A percentile compares a stretch with the other conserved stretches of the same genome.
Conservation (phyloP, 2,329 filamentous ascomycete species). For the Fusarium udum region DNA sequence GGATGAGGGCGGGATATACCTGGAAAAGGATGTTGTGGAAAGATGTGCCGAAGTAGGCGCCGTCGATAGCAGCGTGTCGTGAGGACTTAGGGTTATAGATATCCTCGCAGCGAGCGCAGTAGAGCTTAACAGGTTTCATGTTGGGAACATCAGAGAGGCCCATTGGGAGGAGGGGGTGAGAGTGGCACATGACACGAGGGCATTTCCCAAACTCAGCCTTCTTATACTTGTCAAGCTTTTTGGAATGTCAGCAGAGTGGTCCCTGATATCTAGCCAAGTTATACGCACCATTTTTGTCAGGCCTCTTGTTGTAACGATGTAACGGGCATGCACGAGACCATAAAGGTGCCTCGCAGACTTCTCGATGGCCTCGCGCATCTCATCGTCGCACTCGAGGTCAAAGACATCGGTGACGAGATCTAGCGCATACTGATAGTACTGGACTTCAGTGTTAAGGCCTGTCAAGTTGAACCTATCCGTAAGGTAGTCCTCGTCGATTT, state of each 20-base stretch:
- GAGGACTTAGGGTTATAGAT: conserved; percentile 99
- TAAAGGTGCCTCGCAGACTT: conserved; percentile 96
- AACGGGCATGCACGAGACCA: conserved; percentile 93
- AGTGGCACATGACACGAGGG: conserved; percentile 93
- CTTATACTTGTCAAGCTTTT: conserved; percentile 96
- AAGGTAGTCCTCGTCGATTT: conserved; percentile 98
- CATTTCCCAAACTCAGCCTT: conserved; percentile 98
- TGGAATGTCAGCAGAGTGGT: not conserved
- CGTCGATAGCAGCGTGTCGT: conserved; percentile 93
- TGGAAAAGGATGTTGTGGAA: conserved; percentile 99
- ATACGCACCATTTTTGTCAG: conserved; percentile 88
- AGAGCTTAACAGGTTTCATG: conserved; percentile 92
- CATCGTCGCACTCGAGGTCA: conserved; percentile 97
- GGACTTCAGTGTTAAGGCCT: conserved; percentile 94
- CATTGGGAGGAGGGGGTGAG: conserved; percentile 92
- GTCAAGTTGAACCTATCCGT: conserved; percentile 98
- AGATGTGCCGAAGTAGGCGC: conserved; percentile 96
- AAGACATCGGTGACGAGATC: conserved; percentile 98
- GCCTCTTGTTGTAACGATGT: conserved; percentile 94
- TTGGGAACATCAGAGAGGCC: conserved; percentile 90
- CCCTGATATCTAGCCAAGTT: not conserved
- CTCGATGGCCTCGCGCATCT: conserved; percentile 97
- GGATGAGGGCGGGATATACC: conserved; percentile 91
- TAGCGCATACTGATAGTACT: conserved; percentile 98
- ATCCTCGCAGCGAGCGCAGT: conserved; percentile 97